These are phyloP conservation scores for Apiotrichum sp. DNA, from an alignment of 1,284 basidiomycete species.

Conservation along the genomic window DNA sequence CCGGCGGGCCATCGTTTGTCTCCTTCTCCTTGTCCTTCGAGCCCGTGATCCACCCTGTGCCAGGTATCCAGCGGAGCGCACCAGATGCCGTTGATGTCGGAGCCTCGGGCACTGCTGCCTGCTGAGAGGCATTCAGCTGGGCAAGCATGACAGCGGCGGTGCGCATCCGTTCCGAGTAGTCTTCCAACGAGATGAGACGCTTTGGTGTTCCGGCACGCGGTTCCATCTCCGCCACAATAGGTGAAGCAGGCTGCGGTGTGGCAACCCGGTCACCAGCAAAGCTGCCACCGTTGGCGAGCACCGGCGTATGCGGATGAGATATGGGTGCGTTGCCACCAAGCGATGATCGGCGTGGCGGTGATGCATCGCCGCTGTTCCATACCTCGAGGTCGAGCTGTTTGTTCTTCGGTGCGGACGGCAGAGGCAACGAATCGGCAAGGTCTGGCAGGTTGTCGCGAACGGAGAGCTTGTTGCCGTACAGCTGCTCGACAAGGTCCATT, in stretches of 20 bases:
- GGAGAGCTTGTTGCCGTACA: conserved; percentile 72
- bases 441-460: conserved; percentile 64
- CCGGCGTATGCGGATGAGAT: neutral
- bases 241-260: neutral
- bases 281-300: conserved; percentile 5
- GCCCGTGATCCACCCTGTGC: conserved; percentile 57
- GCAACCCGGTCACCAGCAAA: too few relatives aligned
- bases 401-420: conserved; percentile 77
- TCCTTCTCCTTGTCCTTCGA: conserved; percentile 13
- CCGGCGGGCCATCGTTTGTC: neutral
- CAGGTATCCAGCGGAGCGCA: conserved; percentile 58
- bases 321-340: conserved; percentile 3
- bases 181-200: conserved; percentile 61
- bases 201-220: conserved; percentile 18
- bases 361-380: conserved; percentile 52
- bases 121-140: conserved; percentile 79
- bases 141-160: conserved; percentile 98
- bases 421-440: conserved; percentile 69
- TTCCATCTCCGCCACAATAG: neutral
- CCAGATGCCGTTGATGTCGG: conserved; percentile 23
- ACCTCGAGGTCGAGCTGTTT: conserved; percentile 75
- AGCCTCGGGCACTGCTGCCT: conserved; percentile 47
- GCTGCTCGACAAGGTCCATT: conserved; percentile 87
- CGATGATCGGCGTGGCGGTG: conserved; percentile 22
- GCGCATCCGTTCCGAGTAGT: conserved; percentile 96